phyloP scores from a whole-genome alignment of 2,329 filamentous ascomycete species.

The Thyridium curvatum region DNA sequence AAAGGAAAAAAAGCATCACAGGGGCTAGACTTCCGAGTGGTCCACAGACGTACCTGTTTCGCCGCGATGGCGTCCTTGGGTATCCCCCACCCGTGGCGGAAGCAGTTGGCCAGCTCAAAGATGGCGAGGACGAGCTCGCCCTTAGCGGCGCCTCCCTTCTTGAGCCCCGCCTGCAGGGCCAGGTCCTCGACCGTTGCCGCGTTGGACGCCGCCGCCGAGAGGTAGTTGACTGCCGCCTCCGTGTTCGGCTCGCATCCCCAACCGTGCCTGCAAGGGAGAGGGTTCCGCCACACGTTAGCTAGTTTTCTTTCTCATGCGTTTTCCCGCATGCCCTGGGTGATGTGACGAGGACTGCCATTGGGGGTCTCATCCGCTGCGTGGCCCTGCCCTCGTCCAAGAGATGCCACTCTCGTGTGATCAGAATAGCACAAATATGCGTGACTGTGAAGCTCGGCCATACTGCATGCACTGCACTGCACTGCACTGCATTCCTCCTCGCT shows the following conservation, averaged over 20 bases:
- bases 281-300: no score
- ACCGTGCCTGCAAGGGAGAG: constrained; percentile 59
- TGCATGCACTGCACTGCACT: no score
- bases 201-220: constrained; percentile 84
- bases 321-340: no score
- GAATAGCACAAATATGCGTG: no score
- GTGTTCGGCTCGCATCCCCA: constrained; percentile 80
- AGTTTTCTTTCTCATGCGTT: no score
- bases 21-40: background rate
- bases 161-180: constrained; percentile 79
- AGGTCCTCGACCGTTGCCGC: constrained; percentile 80
- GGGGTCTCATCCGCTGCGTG: no score
- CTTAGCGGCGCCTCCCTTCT: constrained; percentile 90
- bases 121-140: constrained; percentile 95
- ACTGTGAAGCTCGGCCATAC: no score
- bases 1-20: constrained; percentile 6
- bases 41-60: constrained; percentile 47
- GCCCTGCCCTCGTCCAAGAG: no score
- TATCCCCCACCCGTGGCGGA: constrained; percentile 92
- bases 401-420: no score
- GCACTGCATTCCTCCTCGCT: no score
- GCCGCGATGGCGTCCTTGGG: constrained; percentile 81
- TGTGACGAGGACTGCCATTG: no score
- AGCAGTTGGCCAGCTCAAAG: constrained; percentile 88
- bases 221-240: constrained; percentile 70